phyloP scores from a whole-genome alignment of 2,329 filamentous ascomycete species.

The Myotisia sp. region DNA sequence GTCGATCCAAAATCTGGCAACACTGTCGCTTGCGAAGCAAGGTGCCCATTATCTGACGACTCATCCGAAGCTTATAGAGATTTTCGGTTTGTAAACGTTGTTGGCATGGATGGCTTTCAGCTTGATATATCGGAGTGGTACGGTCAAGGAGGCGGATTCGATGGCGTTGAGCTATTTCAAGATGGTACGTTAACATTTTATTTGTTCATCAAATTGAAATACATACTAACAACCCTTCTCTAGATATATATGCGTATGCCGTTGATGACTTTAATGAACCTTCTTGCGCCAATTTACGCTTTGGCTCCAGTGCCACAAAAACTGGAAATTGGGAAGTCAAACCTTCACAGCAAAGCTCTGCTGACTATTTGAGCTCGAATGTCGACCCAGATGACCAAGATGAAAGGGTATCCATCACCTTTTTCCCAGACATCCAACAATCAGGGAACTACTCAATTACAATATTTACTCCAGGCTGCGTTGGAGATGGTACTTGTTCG shows the following conservation, averaged over 20 bases:
- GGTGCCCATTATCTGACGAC: constrained; percentile 70
- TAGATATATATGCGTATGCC: constrained; percentile 70
- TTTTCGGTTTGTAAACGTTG: constrained; percentile 73
- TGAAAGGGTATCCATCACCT: constrained; percentile 55
- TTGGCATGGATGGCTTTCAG: constrained; percentile 78
- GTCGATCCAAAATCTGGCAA: constrained; percentile 56
- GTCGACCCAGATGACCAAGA: constrained; percentile 45
- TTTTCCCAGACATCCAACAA: constrained; percentile 70
- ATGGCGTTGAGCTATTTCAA: constrained; percentile 75
- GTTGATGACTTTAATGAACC: constrained; percentile 82
- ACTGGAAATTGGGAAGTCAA: constrained; percentile 63
- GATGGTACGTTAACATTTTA: constrained; percentile 37
- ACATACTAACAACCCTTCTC: constrained; percentile 9
- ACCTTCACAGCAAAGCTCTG: constrained; percentile 53
- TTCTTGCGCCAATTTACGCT: constrained; percentile 52
- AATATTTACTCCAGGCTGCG: constrained; percentile 83
- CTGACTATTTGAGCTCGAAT: constrained; percentile 57
- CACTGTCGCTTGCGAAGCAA: constrained; percentile 59
- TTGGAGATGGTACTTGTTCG: constrained; percentile 60
- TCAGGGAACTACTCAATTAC: constrained; percentile 85
- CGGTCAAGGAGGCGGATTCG: constrained; percentile 67
- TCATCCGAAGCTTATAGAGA: constrained; percentile 59
- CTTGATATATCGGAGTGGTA: constrained; percentile 82
- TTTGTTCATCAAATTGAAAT: constrained; percentile 1
- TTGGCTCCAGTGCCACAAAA: constrained; percentile 50